Conservation (phyloP, 2,329 filamentous ascomycete genomes). For the Stachybotrys elegans region DNA sequence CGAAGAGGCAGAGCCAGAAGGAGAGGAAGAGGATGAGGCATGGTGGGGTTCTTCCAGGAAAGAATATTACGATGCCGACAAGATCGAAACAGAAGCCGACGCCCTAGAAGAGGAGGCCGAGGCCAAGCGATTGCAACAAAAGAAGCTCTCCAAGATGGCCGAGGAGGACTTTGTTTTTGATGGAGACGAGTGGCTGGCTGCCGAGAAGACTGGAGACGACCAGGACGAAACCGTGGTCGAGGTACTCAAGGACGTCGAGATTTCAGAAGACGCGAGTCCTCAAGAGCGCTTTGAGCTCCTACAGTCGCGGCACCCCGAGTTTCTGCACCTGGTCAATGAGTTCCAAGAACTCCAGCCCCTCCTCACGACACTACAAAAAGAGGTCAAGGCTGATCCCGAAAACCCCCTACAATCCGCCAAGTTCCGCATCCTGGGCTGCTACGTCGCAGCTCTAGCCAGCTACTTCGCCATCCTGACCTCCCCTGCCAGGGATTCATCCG, state of each 20-base stretch:
- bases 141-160: slow-evolving; percentile 82
- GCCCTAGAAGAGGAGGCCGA: slow-evolving; percentile 91
- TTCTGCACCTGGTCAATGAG: slow-evolving; percentile 79
- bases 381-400: slow-evolving; percentile 46
- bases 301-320: slow-evolving; percentile 82
- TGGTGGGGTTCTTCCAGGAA: slow-evolving; percentile 86
- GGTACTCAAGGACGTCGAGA: slow-evolving; percentile 75
- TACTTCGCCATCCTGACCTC: slow-evolving; percentile 94
- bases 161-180: slow-evolving; percentile 94
- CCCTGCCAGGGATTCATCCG: slow-evolving; percentile 56
- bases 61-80: slow-evolving; percentile 90
- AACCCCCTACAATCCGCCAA: slow-evolving; percentile 63
- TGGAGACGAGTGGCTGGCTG: slow-evolving; percentile 74
- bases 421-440: slow-evolving; percentile 76
- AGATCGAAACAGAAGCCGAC: slow-evolving; percentile 57
- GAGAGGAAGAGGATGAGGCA: slow-evolving; percentile 54
- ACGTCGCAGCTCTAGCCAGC: slow-evolving; percentile 81
- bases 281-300: slow-evolving; percentile 74
- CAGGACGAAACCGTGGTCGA: slow-evolving; percentile 69
- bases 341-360: slow-evolving; percentile 67
- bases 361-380: slow-evolving; percentile 52
- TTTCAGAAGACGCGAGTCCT: slow-evolving; percentile 71
- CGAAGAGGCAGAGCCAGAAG: slow-evolving; percentile 47
- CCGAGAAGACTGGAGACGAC: slow-evolving; percentile 44
- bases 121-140: slow-evolving; percentile 81